Evolutionary conservation across 768 basidiomycete genomes (phyloP).

Genomic region (Pulveroboletus sp.): DNA sequence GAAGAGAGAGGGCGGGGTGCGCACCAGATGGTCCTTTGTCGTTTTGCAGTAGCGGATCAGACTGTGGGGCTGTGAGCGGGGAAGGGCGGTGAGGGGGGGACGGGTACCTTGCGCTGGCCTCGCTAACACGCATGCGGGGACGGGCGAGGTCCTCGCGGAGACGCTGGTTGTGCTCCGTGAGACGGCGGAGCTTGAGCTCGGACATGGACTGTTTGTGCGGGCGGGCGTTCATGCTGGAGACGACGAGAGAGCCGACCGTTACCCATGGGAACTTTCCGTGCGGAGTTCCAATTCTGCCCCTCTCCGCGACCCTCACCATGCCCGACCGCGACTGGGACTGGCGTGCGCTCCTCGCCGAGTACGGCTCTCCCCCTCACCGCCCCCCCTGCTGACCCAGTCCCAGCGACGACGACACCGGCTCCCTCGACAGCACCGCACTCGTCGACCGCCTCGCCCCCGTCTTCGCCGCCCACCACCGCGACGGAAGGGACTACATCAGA

Average conservation of each 20-base stretch:
- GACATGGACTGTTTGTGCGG: constrained; percentile 95
- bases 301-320: constrained; percentile 5
- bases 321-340: constrained; percentile 24
- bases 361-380: neutral
- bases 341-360: constrained; percentile 30
- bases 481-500: constrained; percentile 28
- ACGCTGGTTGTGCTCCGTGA: constrained; percentile 91
- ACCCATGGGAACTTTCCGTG: constrained; percentile 6
- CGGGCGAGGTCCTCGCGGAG: constrained; percentile 68
- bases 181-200: constrained; percentile 90
- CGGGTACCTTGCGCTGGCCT: constrained; percentile 71
- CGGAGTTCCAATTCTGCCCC: constrained; percentile 22
- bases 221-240: constrained; percentile 58
- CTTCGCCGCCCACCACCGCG: constrained; percentile 31
- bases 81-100: neutral
- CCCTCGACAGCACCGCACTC: constrained; percentile 41
- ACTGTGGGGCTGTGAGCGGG: constrained; percentile 38
- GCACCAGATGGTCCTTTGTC: constrained; percentile 84
- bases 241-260: too few relatives aligned
- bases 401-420: constrained; percentile 37
- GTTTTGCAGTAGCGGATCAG: constrained; percentile 92
- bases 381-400: neutral
- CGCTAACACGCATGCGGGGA: constrained; percentile 68
- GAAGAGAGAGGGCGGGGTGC: constrained; percentile 24
- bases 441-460: constrained; percentile 45